Evolutionary conservation across 2,329 filamentous ascomycete species (phyloP).

Genomic region (Diaporthe citriasiana): DNA sequence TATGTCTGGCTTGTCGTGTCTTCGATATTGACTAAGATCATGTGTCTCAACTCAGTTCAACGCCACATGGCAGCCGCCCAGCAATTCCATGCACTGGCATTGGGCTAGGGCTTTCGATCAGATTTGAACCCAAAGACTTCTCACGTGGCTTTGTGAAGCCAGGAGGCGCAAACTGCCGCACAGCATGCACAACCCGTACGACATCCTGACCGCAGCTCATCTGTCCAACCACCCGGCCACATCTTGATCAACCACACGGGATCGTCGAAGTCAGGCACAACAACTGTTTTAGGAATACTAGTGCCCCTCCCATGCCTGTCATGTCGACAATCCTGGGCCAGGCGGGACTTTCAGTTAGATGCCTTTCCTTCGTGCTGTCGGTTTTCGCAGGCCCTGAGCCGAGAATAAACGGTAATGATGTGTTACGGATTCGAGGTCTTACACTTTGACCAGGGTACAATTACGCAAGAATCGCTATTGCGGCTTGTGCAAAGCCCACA

Average conservation of each 20-base stretch:
- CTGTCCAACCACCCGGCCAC: neutral
- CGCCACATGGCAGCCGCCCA: constrained; percentile 24
- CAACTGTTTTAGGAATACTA: neutral
- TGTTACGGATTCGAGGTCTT: constrained; percentile 21
- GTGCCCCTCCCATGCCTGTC: constrained; percentile 9
- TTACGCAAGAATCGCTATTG: neutral
- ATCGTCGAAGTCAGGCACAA: constrained; percentile 21
- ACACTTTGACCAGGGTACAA: constrained; percentile 5
- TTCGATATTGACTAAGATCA: constrained; percentile 40
- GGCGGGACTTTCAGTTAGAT: neutral
- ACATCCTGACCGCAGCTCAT: constrained; percentile 7
- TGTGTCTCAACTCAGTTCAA: constrained; percentile 31
- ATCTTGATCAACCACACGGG: neutral
- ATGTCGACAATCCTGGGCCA: neutral
- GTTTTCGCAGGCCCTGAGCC: constrained; percentile 14
- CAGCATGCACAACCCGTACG: neutral
- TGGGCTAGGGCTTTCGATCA: neutral
- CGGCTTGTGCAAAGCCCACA: constrained; percentile 25
- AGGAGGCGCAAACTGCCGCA: constrained; percentile 2
- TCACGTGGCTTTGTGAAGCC: constrained; percentile 6
- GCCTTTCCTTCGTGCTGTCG: constrained; percentile 16
- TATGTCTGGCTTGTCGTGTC: constrained; percentile 35
- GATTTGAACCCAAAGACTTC: neutral
- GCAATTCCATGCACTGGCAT: neutral
- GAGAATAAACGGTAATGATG: constrained; percentile 4